Conservation (phyloP, 352 stramenopile genomes). For the Pythium pectinolyticum region DNA sequence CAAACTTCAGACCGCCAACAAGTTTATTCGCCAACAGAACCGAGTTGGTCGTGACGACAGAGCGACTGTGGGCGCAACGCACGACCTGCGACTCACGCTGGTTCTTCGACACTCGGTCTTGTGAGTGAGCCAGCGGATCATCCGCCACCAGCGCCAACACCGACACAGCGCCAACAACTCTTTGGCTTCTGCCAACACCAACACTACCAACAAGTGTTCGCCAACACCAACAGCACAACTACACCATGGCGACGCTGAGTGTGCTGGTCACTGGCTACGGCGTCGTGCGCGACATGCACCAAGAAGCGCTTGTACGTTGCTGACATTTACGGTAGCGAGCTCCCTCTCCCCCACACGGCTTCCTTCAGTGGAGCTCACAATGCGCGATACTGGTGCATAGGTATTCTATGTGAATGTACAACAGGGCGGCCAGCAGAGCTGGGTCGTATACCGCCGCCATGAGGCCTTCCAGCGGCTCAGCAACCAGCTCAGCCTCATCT, state of each 20-base stretch:
- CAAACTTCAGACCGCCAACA: slow-evolving; percentile 8
- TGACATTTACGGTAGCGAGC: neutral
- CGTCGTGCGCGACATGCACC: slow-evolving; percentile 50
- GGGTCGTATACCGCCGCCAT: slow-evolving; percentile 76
- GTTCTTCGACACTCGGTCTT: slow-evolving; percentile 6
- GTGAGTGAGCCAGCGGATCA: neutral
- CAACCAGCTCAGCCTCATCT: slow-evolving; percentile 67
- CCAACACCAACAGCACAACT: neutral
- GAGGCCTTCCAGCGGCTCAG: slow-evolving; percentile 77
- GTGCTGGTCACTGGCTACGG: slow-evolving; percentile 77
- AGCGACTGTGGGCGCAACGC: slow-evolving; percentile 1
- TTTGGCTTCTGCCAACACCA: slow-evolving; percentile 10
- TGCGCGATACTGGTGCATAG: slow-evolving; percentile 27
- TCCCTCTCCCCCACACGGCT: slow-evolving; percentile 4
- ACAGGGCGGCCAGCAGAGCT: slow-evolving; percentile 60
- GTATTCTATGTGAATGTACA: slow-evolving; percentile 80
- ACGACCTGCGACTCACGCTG: slow-evolving; percentile 4
- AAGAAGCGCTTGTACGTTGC: slow-evolving; percentile 52
- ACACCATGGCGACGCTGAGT: slow-evolving; percentile 62
- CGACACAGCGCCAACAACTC: neutral
- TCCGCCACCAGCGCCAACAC: slow-evolving; percentile 4
- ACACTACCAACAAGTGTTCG: neutral
- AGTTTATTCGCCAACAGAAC: slow-evolving; percentile 9
- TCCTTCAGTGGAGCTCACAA: neutral
- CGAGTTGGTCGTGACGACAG: neutral